Evolutionary conservation across 2,329 filamentous ascomycete species (phyloP).

Genomic region (Aspergillus brasiliensis): DNA sequence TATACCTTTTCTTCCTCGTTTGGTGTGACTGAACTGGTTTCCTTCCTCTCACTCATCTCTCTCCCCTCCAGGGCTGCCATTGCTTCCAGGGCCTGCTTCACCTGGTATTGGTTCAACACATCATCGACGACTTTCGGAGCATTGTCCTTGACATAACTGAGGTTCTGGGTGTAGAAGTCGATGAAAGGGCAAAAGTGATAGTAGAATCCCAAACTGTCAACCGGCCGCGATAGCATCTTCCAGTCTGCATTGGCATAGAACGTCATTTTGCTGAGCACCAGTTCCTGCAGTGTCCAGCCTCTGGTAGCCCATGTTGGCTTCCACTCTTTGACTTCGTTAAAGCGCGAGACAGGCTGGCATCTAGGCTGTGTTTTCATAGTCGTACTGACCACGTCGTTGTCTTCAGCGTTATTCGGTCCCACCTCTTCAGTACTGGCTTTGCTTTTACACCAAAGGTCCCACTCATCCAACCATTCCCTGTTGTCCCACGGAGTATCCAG

Average conservation of each 20-base stretch:
- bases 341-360: not conserved
- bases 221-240: constrained; percentile 28
- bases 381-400: not conserved
- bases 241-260: constrained; percentile 39
- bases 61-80: not conserved
- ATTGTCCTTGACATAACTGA: not conserved
- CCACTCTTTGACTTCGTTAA: not conserved
- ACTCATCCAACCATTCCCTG: constrained; percentile 12
- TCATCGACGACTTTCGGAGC: not conserved
- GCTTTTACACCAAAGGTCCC: not conserved
- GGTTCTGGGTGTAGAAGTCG: not conserved
- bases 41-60: not conserved
- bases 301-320: constrained; percentile 21
- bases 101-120: not conserved
- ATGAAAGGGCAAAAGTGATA: constrained; percentile 36
- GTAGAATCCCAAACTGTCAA: constrained; percentile 34
- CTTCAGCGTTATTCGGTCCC: not conserved
- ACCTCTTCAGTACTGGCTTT: not conserved
- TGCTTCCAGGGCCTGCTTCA: not conserved
- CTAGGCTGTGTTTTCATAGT: not conserved
- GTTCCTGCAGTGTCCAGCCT: constrained; percentile 27
- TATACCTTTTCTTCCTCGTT: not conserved
- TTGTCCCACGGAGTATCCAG: constrained; percentile 14
- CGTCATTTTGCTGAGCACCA: constrained; percentile 36
- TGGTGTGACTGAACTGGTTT: not conserved